phyloP scores from a whole-genome alignment of 352 stramenopile species.

The Phytopythium montanum region DNA sequence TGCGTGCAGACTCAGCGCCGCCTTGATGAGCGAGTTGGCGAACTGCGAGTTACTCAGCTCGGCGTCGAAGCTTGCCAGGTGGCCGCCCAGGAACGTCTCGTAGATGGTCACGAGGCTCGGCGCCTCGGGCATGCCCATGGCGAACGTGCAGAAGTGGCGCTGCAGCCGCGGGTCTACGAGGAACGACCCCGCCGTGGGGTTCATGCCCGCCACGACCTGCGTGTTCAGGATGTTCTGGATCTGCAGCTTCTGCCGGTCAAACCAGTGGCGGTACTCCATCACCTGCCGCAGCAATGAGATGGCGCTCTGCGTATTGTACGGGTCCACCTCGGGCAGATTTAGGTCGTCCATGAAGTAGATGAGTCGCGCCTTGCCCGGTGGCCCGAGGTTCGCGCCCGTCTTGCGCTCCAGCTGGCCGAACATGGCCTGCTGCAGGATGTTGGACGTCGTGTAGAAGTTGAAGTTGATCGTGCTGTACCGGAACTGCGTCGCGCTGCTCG shows the following conservation, averaged over 20 bases:
- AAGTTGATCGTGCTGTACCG: slow-evolving; percentile 95
- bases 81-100: slow-evolving; percentile 93
- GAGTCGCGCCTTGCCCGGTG: slow-evolving; percentile 90
- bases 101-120: slow-evolving; percentile 95
- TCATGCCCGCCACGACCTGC: slow-evolving; percentile 95
- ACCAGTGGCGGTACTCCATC: slow-evolving; percentile 95
- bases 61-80: slow-evolving; percentile 89
- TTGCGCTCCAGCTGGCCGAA: slow-evolving; percentile 94
- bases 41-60: slow-evolving; percentile 88
- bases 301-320: slow-evolving; percentile 95
- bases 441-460: slow-evolving; percentile 97
- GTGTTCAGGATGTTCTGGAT: slow-evolving; percentile 94
- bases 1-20: slow-evolving; percentile 90
- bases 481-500: slow-evolving; percentile 41
- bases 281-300: slow-evolving; percentile 94
- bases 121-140: slow-evolving; percentile 92
- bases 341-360: slow-evolving; percentile 98
- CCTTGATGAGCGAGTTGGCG: slow-evolving; percentile 91
- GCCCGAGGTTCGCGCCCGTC: slow-evolving; percentile 91
- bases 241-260: slow-evolving; percentile 91
- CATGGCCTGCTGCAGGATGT: slow-evolving; percentile 92
- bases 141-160: slow-evolving; percentile 95
- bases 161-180: slow-evolving; percentile 93
- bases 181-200: slow-evolving; percentile 94
- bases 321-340: slow-evolving; percentile 94